phyloP scores from a whole-genome alignment of 352 stramenopile genomes.

The Phytophthora chlamydospora region DNA sequence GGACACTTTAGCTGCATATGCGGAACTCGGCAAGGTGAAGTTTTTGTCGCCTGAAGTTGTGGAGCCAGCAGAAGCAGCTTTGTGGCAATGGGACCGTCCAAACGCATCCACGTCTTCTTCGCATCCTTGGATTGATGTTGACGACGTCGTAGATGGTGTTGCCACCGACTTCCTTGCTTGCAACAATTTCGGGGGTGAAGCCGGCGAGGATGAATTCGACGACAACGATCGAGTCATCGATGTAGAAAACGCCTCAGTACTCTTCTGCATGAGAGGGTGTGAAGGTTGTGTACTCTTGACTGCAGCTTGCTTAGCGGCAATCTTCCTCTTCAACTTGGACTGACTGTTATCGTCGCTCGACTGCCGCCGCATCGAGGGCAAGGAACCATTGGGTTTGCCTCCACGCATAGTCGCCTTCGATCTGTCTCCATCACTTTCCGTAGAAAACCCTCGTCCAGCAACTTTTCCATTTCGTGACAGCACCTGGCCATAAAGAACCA shows the following conservation, averaged over 20 bases:
- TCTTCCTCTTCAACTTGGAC: constrained; percentile 6
- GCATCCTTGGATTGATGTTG: not conserved
- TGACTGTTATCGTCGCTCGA: not conserved
- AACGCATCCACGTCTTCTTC: constrained; percentile 19
- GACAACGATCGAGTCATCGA: constrained; percentile 2
- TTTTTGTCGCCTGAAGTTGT: not conserved
- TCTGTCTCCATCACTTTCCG: not conserved
- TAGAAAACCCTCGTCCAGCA: not conserved
- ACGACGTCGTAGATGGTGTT: not conserved
- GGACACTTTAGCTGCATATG: not conserved
- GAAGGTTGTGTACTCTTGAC: constrained; percentile 3
- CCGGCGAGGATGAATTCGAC: constrained; percentile 16
- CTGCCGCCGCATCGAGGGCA: constrained; percentile 12
- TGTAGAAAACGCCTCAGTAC: not conserved
- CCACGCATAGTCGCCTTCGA: not conserved
- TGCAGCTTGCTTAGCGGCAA: constrained; percentile 1
- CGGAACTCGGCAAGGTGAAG: constrained; percentile 1
- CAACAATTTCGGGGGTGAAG: constrained; percentile 9
- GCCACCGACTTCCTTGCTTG: constrained; percentile 12
- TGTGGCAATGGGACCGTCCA: constrained; percentile 17
- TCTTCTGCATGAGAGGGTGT: not conserved
- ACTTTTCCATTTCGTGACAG: not conserved
- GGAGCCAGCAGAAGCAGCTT: constrained; percentile 15
- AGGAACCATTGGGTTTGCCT: constrained; percentile 21
- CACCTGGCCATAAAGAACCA: constrained; percentile 19